Evolutionary conservation across 2,329 filamentous ascomycete genomes (phyloP).

Genomic region (Atkinsonella texensis): DNA sequence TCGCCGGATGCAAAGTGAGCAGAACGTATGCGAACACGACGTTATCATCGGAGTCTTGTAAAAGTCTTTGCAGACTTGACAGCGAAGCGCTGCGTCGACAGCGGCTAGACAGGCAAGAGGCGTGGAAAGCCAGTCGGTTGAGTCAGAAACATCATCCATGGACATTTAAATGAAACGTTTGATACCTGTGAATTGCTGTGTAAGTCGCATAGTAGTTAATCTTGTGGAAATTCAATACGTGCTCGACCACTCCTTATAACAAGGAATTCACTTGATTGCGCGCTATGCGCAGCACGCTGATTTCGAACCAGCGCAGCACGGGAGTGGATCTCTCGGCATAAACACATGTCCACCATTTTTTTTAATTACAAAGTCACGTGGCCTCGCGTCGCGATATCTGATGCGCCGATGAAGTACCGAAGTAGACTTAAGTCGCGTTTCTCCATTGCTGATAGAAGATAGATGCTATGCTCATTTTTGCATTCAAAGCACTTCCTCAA

Average conservation of each 20-base stretch:
- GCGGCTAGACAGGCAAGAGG: constrained; percentile 51
- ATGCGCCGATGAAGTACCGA: too few relatives aligned
- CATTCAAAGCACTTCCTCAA: background rate
- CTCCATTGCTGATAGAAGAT: background rate
- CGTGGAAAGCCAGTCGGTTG: constrained; percentile 75
- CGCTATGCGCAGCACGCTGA: too few relatives aligned
- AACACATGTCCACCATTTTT: too few relatives aligned
- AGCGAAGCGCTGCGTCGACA: constrained; percentile 78
- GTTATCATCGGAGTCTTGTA: constrained; percentile 92
- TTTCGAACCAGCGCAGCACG: too few relatives aligned
- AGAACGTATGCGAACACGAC: constrained; percentile 90
- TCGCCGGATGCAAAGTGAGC: constrained; percentile 85
- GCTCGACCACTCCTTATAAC: background rate
- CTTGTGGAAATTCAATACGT: background rate
- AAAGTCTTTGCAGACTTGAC: constrained; percentile 97
- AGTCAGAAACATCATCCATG: constrained; percentile 47
- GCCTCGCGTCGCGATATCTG: constrained; percentile 16
- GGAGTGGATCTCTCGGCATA: too few relatives aligned
- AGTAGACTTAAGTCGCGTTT: constrained; percentile 6
- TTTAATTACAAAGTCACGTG: too few relatives aligned
- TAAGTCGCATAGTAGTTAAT: background rate
- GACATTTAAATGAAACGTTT: constrained; percentile 15
- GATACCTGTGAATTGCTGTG: background rate
- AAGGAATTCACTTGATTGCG: too few relatives aligned
- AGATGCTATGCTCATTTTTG: too few relatives aligned